Evolutionary conservation across 2,329 filamentous ascomycete genomes (phyloP).

Genomic region (Incumbomyces delicatus): DNA sequence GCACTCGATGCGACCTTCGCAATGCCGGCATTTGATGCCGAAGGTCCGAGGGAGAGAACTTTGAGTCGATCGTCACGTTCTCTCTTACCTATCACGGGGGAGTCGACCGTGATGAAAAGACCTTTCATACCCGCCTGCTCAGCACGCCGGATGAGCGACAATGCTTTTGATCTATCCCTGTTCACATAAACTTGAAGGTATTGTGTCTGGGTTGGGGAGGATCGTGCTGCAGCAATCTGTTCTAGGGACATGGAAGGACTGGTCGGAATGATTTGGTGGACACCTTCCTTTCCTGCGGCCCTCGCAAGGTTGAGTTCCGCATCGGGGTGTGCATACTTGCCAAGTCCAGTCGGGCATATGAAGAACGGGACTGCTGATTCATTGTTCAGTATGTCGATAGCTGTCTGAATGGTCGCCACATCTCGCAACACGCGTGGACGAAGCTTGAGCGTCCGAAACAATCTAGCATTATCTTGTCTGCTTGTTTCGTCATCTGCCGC

Average conservation of each 20-base stretch:
- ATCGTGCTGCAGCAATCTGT: slow-evolving; percentile 2
- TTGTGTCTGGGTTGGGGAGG: slow-evolving; percentile 1
- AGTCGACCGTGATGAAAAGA: slow-evolving; percentile 46
- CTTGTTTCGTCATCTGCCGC: slow-evolving; percentile 43
- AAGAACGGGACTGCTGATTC: slow-evolving; percentile 30
- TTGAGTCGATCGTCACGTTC: slow-evolving; percentile 48
- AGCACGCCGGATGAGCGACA: slow-evolving; percentile 39
- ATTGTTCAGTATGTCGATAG: slow-evolving; percentile 25
- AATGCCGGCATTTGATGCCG: slow-evolving; percentile 6
- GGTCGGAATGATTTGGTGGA: slow-evolving; percentile 18
- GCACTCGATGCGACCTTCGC: slow-evolving; percentile 18
- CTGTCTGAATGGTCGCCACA: slow-evolving; percentile 29
- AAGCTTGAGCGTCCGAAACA: slow-evolving; percentile 37
- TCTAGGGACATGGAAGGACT: slow-evolving; percentile 29
- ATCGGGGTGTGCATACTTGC: slow-evolving; percentile 3
- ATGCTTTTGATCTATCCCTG: slow-evolving; percentile 43
- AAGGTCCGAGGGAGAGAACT: slow-evolving; percentile 31
- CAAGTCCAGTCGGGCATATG: slow-evolving; percentile 18
- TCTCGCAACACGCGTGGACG: slow-evolving; percentile 38
- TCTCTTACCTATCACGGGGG: slow-evolving; percentile 45
- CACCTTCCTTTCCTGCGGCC: slow-evolving; percentile 1
- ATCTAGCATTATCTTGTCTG: slow-evolving; percentile 24
- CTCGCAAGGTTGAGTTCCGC: slow-evolving; percentile 4
- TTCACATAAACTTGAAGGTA: slow-evolving; percentile 53
- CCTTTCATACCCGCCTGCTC: slow-evolving; percentile 38